Evolutionary conservation across 768 basidiomycete species (phyloP).

Genomic region (Naganishia randhawae): DNA sequence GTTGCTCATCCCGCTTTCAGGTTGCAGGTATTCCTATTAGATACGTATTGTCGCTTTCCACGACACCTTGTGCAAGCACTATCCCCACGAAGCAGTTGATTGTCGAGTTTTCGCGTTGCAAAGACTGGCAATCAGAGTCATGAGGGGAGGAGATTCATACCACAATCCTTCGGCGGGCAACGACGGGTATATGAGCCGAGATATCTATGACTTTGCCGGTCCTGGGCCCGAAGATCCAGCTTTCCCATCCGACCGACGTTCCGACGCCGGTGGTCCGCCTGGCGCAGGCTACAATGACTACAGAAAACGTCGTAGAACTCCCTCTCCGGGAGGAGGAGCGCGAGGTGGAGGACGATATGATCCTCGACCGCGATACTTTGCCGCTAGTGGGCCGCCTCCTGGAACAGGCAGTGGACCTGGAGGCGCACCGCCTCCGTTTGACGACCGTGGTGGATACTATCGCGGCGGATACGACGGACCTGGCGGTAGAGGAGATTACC

Average conservation of each 20-base stretch:
- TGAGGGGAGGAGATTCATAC: conserved; percentile 19
- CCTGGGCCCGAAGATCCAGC: not conserved
- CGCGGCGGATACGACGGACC: conserved; percentile 14
- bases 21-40: conserved; percentile 1
- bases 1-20: not conserved
- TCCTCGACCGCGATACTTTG: conserved; percentile 16
- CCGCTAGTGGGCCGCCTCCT: not conserved
- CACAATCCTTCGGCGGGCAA: conserved; percentile 7
- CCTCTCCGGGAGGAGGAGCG: conserved; percentile 5
- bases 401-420: not conserved
- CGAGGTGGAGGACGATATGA: conserved; percentile 1
- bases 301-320: conserved; percentile 15
- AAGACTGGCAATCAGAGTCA: not conserved
- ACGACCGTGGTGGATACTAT: conserved; percentile 2
- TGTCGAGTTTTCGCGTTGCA: not conserved
- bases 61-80: not conserved
- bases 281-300: conserved; percentile 4
- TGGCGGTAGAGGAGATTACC: not conserved
- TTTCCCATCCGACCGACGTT: not conserved
- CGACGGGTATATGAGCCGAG: conserved; percentile 14
- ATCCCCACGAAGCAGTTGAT: not conserved
- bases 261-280: not conserved
- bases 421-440: conserved; percentile 14
- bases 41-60: conserved; percentile 5
- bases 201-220: conserved; percentile 4